Evolutionary conservation across 2,329 filamentous ascomycete genomes (phyloP).

Genomic region (Aspergillus cejpii): DNA sequence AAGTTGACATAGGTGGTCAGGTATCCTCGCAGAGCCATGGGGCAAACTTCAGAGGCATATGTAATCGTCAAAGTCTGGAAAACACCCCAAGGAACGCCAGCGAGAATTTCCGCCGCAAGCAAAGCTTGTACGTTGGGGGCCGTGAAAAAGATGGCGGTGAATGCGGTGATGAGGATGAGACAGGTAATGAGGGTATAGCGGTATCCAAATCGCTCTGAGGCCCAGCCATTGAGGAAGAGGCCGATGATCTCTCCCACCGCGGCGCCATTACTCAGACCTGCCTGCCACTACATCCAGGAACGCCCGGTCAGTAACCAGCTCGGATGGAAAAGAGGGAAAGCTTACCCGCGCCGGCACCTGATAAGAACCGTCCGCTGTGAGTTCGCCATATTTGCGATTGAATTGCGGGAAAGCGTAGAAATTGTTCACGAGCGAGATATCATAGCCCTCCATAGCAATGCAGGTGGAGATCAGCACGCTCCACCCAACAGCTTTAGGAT

Average conservation of each 20-base stretch:
- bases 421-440: conserved; percentile 73
- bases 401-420: conserved; percentile 54
- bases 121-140: conserved; percentile 44
- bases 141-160: conserved; percentile 48
- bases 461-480: conserved; percentile 81
- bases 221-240: conserved; percentile 47
- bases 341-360: conserved; percentile 37
- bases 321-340: no score
- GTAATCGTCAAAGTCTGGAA: conserved; percentile 46
- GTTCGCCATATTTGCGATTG: conserved; percentile 38
- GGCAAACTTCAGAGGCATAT: conserved; percentile 45
- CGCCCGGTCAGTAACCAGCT: no score
- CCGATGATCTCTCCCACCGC: conserved; percentile 46
- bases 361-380: conserved; percentile 30
- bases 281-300: conserved; percentile 43
- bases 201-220: conserved; percentile 48
- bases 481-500: conserved; percentile 82
- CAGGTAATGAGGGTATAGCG: conserved; percentile 47
- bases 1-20: conserved; percentile 45
- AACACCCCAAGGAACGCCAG: conserved; percentile 48
- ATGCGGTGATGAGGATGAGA: conserved; percentile 42
- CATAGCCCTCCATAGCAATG: conserved; percentile 88
- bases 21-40: conserved; percentile 41
- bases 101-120: conserved; percentile 47
- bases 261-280: conserved; percentile 41